Base-by-base conservation (phyloP, 352 stramenopile genomes). In the Globisporangium rhizosaccharum region DNA sequence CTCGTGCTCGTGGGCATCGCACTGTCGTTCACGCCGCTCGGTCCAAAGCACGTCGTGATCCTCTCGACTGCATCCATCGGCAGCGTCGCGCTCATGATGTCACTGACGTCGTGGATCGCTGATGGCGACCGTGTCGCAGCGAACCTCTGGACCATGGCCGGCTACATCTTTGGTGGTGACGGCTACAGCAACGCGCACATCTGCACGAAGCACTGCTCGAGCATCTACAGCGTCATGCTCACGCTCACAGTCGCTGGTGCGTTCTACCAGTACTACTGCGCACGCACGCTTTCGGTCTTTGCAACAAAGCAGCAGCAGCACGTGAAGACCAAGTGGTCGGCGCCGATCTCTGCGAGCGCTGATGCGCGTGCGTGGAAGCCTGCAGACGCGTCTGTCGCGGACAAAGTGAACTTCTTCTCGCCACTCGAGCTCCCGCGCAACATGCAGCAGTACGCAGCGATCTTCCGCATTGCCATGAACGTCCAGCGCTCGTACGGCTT, bases 401-500 rank as follows among this genome's bases (percentile, higher is more conserved):
- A 88, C 47, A 83, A 72, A 52, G 63, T 85, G 26, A 96, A 96
- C 59, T 92, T 93, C 55, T 96, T 96, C 47, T 89, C 85, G 1
- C 70, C 85, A 0, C 59, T 65, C 11, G 83, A 79, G 42, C 64
- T 93, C 26, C 84, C 86, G 15, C 63, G 68, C 39, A 83, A 94
- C 52, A 94, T 96, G 84, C 82, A 92, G 61, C 86, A 89, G 55
- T 96, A 89, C 51, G 82, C 73, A 9, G 71, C 80, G 41, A 91
- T 96, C 42, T 92, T 92, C 61, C 78, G 76, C 26, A 85, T 92
- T 28, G 86, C 86, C 23, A 79, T 87, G 57, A 92, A 92, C 39
- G 86, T 96, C n/a, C 82, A 92, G 56, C 82, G 81, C 17, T 87
- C 79, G 44, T 95, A 88, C 59, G 85, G 85, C 0, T 95, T 95